These are phyloP conservation scores for Vitis hybrid DNA, from an alignment of 177 flowering plant genomes.

Conservation along the genomic window DNA sequence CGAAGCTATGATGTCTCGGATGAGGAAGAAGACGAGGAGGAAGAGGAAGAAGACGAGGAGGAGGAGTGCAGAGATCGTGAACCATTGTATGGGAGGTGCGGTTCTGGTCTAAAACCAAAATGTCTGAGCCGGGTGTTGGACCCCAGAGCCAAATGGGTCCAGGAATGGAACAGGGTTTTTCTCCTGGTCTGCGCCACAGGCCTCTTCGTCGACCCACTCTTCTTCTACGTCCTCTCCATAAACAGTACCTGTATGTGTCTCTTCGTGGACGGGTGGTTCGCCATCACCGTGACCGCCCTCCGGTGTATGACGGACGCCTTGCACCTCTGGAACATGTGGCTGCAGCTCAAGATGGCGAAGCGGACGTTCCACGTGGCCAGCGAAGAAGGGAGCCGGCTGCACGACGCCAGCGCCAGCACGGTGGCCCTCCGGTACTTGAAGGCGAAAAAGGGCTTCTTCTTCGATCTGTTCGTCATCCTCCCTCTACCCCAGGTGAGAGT, in stretches of 20 bases:
- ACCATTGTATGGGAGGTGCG: constrained; percentile 1
- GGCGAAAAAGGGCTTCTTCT: constrained; percentile 66
- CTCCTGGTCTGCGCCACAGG: constrained; percentile 74
- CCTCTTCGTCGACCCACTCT: constrained; percentile 82
- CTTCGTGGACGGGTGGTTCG: constrained; percentile 92
- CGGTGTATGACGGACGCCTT: constrained; percentile 84
- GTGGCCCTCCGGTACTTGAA: constrained; percentile 47
- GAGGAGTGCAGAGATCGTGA: constrained; percentile 1
- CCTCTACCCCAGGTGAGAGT: constrained; percentile 79
- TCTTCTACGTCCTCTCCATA: constrained; percentile 82
- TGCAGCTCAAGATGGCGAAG: constrained; percentile 61
- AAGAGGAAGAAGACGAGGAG: constrained; percentile 12
- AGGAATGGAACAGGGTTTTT: constrained; percentile 82
- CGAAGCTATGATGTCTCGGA: constrained; percentile 10
- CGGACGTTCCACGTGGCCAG: constrained; percentile 1
- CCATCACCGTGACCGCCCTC: constrained; percentile 75
- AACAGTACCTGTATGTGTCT: constrained; percentile 79
- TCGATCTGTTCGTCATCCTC: constrained; percentile 82
- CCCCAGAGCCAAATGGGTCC: constrained; percentile 67
- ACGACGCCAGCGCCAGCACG: constrained; percentile 5
- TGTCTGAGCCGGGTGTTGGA: constrained; percentile 32
- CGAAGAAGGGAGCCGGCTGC: constrained; percentile 13
- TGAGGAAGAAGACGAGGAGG: constrained; percentile 18
- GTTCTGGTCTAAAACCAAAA: constrained; percentile 16
- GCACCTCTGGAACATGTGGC: constrained; percentile 88